phyloP scores from a whole-genome alignment of 306 rosid species.

The Gastrolobium bilobum region DNA sequence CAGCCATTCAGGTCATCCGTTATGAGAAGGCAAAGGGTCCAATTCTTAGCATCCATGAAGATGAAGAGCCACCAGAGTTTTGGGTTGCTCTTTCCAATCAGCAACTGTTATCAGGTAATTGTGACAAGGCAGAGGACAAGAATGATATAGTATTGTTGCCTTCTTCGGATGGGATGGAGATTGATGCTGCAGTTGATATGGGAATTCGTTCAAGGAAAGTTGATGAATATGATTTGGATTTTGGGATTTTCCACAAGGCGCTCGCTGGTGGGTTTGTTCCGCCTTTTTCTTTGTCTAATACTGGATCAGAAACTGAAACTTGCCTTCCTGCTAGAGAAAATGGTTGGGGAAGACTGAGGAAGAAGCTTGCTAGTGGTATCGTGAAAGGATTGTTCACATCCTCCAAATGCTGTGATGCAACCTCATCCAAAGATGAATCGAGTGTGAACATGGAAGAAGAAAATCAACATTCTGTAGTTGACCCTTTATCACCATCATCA shows the following conservation, averaged over 20 bases:
- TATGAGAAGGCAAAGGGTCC: slow-evolving; percentile 83
- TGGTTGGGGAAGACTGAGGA: slow-evolving; percentile 80
- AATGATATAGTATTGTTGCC: slow-evolving; percentile 37
- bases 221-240: slow-evolving; percentile 80
- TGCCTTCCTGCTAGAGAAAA: slow-evolving; percentile 85
- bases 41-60: slow-evolving; percentile 61
- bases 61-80: slow-evolving; percentile 78
- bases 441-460: slow-evolving; percentile 52
- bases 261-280: slow-evolving; percentile 95
- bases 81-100: slow-evolving; percentile 77
- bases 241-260: slow-evolving; percentile 82
- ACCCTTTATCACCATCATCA: slow-evolving; percentile 63
- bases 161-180: slow-evolving; percentile 49
- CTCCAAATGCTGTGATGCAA: slow-evolving; percentile 56
- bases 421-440: slow-evolving; percentile 46
- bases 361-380: slow-evolving; percentile 65
- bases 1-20: slow-evolving; percentile 81
- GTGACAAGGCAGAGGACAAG: slow-evolving; percentile 48
- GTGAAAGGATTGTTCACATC: slow-evolving; percentile 70
- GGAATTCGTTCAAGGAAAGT: slow-evolving; percentile 62
- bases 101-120: slow-evolving; percentile 50
- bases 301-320: slow-evolving; percentile 87
- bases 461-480: slow-evolving; percentile 46
- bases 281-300: slow-evolving; percentile 67
- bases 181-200: slow-evolving; percentile 40